A percentile compares a stretch with the other conserved stretches of the same genome.
phyloP scores from a whole-genome alignment of 257 asterid genomes.

The Solanum neorickii region DNA sequence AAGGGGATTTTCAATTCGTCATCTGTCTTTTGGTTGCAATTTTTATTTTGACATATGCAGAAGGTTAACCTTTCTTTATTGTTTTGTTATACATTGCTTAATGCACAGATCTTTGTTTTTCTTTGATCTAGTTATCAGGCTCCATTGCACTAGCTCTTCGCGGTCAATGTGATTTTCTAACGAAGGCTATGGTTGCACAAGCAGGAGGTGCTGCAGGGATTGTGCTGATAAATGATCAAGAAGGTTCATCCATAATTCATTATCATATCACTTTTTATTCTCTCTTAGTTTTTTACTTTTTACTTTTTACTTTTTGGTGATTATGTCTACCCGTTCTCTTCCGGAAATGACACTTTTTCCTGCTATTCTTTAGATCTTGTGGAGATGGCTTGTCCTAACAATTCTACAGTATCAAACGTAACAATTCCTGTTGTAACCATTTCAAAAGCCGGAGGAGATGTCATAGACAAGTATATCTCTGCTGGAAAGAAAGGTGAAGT shows the following conservation, averaged over 20 bases:
- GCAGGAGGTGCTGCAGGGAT: constrained; percentile 80
- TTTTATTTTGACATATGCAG: neutral
- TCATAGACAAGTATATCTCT: constrained; percentile 47
- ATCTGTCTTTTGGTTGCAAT: neutral
- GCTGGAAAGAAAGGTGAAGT: constrained; percentile 47
- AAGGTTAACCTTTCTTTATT: neutral
- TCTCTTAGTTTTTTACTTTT: neutral
- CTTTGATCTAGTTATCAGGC: constrained; percentile 56
- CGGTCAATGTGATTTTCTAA: constrained; percentile 79
- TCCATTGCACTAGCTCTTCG: constrained; percentile 63
- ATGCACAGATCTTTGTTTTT: constrained; percentile 5
- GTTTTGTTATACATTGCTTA: neutral
- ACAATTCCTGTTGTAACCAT: constrained; percentile 74
- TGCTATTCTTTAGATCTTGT: constrained; percentile 48
- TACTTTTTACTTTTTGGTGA: neutral
- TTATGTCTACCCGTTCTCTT: neutral
- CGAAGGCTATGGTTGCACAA: constrained; percentile 78
- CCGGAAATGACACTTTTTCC: constrained; percentile 4
- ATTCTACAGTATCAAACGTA: constrained; percentile 31
- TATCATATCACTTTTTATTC: neutral
- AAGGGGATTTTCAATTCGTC: neutral
- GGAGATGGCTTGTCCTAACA: constrained; percentile 75
- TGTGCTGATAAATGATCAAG: constrained; percentile 67
- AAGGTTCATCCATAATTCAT: constrained; percentile 32
- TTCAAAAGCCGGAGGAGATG: constrained; percentile 76